phyloP scores from a whole-genome alignment of 495 filamentous ascomycete species.

The Penicillium canescens region DNA sequence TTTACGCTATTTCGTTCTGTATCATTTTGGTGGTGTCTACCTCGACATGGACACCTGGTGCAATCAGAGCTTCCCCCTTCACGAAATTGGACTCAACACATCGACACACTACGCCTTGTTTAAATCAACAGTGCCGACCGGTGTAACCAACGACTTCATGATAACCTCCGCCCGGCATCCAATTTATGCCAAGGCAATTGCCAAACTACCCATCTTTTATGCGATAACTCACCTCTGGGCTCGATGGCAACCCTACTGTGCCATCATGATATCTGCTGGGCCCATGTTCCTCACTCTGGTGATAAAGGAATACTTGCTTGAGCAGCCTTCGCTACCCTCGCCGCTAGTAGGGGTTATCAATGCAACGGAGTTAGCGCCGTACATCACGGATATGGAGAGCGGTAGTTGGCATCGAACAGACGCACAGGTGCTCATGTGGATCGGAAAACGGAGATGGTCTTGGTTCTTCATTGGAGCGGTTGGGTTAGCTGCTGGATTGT shows the following conservation, averaged over 20 bases:
- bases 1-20: slow-evolving; percentile 68
- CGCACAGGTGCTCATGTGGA: slow-evolving; percentile 6
- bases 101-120: slow-evolving; percentile 5
- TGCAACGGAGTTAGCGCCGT: slow-evolving; percentile 1
- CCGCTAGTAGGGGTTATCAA: not conserved
- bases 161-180: slow-evolving; percentile 4
- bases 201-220: slow-evolving; percentile 2
- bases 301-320: slow-evolving; percentile 4
- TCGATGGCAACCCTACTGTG: slow-evolving; percentile 10
- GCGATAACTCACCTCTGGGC: slow-evolving; percentile 5
- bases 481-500: not conserved
- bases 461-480: slow-evolving; percentile 7
- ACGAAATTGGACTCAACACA: not conserved
- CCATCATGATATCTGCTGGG: slow-evolving; percentile 10
- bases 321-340: slow-evolving; percentile 1
- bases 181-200: slow-evolving; percentile 1
- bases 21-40: slow-evolving; percentile 71
- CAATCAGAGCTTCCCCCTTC: slow-evolving; percentile 2
- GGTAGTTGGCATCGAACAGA: slow-evolving; percentile 8
- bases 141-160: slow-evolving; percentile 9
- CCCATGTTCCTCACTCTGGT: slow-evolving; percentile 13
- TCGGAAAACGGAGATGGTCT: slow-evolving; percentile 4
- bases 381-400: slow-evolving; percentile 4
- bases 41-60: slow-evolving; percentile 59
- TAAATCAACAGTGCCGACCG: slow-evolving; percentile 8